A percentile compares a stretch with the other conserved stretches of the same genome.
phyloP scores from a whole-genome alignment of 495 filamentous ascomycete species.

The Talaromyces ruber region DNA sequence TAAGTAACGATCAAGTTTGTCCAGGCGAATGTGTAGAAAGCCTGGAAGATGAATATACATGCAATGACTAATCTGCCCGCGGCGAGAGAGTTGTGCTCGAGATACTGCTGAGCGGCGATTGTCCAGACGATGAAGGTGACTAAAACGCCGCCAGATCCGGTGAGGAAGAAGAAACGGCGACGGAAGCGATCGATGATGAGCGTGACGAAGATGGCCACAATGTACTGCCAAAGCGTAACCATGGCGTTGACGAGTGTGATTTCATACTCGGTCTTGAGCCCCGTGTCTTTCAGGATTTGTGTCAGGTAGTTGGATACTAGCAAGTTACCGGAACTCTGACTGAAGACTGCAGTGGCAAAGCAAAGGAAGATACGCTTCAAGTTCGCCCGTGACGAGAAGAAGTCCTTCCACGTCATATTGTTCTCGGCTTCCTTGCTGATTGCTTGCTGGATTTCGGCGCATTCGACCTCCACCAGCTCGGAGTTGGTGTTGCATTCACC shows the following conservation, averaged over 20 bases:
- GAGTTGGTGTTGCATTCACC: slow-evolving; percentile 14
- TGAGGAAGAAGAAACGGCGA: slow-evolving; percentile 47
- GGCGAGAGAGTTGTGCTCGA: slow-evolving; percentile 32
- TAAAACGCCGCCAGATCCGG: slow-evolving; percentile 48
- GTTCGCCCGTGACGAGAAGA: slow-evolving; percentile 59
- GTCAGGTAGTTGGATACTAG: slow-evolving; percentile 54
- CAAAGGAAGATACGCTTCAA: slow-evolving; percentile 53
- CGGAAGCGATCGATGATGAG: slow-evolving; percentile 47
- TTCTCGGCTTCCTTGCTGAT: slow-evolving; percentile 22
- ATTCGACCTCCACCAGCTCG: slow-evolving; percentile 15
- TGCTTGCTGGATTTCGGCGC: slow-evolving; percentile 17
- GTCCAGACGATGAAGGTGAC: slow-evolving; percentile 48
- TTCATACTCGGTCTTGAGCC: slow-evolving; percentile 36
- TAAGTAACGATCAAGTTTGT: slow-evolving; percentile 55
- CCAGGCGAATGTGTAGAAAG: slow-evolving; percentile 50
- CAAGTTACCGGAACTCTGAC: slow-evolving; percentile 58
- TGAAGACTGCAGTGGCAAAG: slow-evolving; percentile 52
- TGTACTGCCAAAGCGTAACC: slow-evolving; percentile 25
- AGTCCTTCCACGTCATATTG: slow-evolving; percentile 35
- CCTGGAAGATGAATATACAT: slow-evolving; percentile 49
- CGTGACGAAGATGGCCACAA: slow-evolving; percentile 45
- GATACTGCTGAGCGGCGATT: slow-evolving; percentile 43
- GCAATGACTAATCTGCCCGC: slow-evolving; percentile 47
- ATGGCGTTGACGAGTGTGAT: slow-evolving; percentile 27
- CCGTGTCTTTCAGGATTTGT: slow-evolving; percentile 46